Percentiles rank a stretch among this genome's conserved stretches.
These are phyloP conservation scores for Bisporella sp. DNA, from an alignment of 2,329 filamentous ascomycete species.

Conservation along the genomic window DNA sequence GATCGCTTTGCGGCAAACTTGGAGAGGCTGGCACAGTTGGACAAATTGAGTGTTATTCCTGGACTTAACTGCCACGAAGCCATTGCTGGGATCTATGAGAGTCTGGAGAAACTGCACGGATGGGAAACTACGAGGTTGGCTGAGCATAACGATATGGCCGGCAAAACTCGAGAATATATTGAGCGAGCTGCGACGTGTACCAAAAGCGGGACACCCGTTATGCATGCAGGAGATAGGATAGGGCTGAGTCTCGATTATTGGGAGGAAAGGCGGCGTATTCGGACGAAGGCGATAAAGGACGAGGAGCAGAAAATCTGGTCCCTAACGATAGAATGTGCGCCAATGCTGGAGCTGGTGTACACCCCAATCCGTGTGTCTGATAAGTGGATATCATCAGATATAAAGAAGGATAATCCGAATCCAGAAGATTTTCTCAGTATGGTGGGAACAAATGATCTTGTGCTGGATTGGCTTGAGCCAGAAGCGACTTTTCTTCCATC, in stretches of 20 bases:
- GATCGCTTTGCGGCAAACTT: conserved; percentile 67
- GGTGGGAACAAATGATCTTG: conserved; percentile 28
- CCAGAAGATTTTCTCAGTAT: conserved; percentile 34
- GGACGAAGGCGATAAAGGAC: conserved; percentile 29
- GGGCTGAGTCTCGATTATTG: conserved; percentile 74
- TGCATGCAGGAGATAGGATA: conserved; percentile 61
- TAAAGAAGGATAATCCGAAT: conserved; percentile 50
- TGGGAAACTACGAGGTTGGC: conserved; percentile 59
- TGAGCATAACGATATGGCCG: conserved; percentile 38
- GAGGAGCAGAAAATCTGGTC: conserved; percentile 48
- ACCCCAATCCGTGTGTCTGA: conserved; percentile 63
- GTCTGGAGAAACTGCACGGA: conserved; percentile 60
- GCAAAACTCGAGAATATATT: conserved; percentile 36
- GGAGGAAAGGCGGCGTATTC: conserved; percentile 53
- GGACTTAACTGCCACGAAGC: conserved; percentile 73
- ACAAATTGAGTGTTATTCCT: conserved; percentile 62
- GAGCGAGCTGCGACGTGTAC: conserved; percentile 46
- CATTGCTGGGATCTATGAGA: conserved; percentile 64
- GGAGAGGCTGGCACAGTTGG: conserved; percentile 59
- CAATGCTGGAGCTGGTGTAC: conserved; percentile 37
- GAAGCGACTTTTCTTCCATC: conserved; percentile 51
- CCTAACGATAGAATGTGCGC: conserved; percentile 58
- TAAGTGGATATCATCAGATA: conserved; percentile 62
- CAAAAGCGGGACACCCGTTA: conserved; percentile 61
- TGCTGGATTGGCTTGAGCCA: conserved; percentile 69